A percentile compares a stretch with the other conserved stretches of the same genome.
Conservation (phyloP, 129 eudicot species). For the Logfia minima region DNA sequence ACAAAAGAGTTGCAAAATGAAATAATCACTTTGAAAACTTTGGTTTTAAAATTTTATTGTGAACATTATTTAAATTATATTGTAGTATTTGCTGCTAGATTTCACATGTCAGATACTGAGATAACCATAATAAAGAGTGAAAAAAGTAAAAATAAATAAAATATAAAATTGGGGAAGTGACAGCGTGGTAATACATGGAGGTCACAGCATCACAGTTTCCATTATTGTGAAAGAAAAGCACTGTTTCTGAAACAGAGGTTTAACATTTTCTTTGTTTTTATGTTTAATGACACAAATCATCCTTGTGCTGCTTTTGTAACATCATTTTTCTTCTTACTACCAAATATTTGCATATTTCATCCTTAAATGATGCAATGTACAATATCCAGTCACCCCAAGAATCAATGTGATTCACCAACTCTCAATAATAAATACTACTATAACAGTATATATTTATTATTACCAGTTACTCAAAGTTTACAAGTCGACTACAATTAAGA, state of each 20-base stretch:
- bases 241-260: slow-evolving; percentile 29
- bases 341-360: slow-evolving; percentile 9
- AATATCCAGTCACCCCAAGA: not conserved
- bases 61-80: no score
- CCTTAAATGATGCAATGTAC: slow-evolving; percentile 9
- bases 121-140: not conserved
- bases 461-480: no score
- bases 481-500: no score
- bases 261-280: slow-evolving; percentile 31
- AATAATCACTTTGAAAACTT: no score
- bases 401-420: not conserved
- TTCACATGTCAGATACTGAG: not conserved
- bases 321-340: not conserved
- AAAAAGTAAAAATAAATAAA: not conserved
- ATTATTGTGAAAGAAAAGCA: slow-evolving; percentile 39
- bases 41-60: no score
- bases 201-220: slow-evolving; percentile 37
- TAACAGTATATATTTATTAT: not conserved
- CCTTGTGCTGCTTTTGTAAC: slow-evolving; percentile 20
- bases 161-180: slow-evolving; percentile 26
- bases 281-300: slow-evolving; percentile 12
- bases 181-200: slow-evolving; percentile 26
- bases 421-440: not conserved
- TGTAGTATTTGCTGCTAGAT: no score
- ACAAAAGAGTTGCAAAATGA: no score